Percentiles rank a stretch among this genome's conserved stretches.
phyloP scores from a whole-genome alignment of 129 eudicot genomes.

The Apium graveolens region DNA sequence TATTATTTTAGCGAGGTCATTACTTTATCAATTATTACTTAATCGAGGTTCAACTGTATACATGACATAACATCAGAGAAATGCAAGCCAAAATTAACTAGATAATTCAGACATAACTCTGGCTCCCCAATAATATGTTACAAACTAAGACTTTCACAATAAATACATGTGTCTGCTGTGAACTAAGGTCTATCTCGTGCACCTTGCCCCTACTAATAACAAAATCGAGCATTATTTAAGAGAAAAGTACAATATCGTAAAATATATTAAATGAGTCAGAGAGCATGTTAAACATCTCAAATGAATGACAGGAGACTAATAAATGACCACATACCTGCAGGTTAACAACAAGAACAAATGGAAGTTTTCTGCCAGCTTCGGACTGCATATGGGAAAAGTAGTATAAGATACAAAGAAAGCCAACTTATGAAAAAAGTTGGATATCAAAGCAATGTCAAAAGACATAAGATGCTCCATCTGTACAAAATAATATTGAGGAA shows the following conservation, averaged over 20 bases:
- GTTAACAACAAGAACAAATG: constrained; percentile 79
- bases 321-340: constrained; percentile 54
- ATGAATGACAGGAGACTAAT: not conserved
- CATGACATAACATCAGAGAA: not conserved
- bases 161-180: not conserved
- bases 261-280: not conserved
- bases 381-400: constrained; percentile 43
- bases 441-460: not conserved
- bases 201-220: not conserved
- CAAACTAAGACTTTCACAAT: not conserved
- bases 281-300: not conserved
- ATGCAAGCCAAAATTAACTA: not conserved
- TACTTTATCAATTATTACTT: too few species aligned
- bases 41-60: too few species aligned
- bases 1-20: too few species aligned
- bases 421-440: not conserved
- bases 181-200: not conserved
- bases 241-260: not conserved
- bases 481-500: not conserved
- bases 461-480: not conserved
- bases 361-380: constrained; percentile 74
- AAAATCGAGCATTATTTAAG: not conserved
- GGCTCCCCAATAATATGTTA: not conserved
- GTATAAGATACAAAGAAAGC: not conserved
- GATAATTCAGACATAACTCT: not conserved